Evolutionary conservation across 352 stramenopile species (phyloP), one percentile per base, ranked within the genome.

Genomic region (Aphanomyces invadans): DNA sequence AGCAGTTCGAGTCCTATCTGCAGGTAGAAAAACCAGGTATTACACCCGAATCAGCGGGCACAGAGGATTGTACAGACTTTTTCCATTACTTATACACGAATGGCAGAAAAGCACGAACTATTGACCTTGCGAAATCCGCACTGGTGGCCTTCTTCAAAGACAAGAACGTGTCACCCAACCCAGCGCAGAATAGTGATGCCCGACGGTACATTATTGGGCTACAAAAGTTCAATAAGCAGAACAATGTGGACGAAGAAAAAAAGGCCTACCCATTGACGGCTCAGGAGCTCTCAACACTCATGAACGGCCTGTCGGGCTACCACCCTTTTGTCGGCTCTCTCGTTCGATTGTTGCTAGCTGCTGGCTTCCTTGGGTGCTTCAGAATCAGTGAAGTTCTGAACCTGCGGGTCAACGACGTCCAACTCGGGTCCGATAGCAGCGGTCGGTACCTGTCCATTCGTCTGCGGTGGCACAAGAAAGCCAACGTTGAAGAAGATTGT

Each of bases 401-500:
- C 15, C n/a, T 55, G 28, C 15, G 48, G 7, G 15, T 7, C 23
- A 55, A 55, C 15, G 48, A 55, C 28, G 23, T 55, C 28, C 23
- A 55, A 15, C 7, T 55, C 15, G 48, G 5, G 28, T 33, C 15
- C 28, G 48, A 55, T 15, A 15, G 28, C 28, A 32, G 15, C 15
- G 48, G 15, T 15, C 48, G 28, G 28, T 55, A 55, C 28, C 28
- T 15, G 48, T 55, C 23, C 7, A 15, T 55, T 7, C 48, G 7
- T 55, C 48, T 55, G 15, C 48, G 48, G 15, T 32, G 48, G 48
- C 48, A 55, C 48, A 55, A 55, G 48, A 55, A 55, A 32, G 48
- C 48, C 7, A 55, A 55, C 15, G 15, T 55, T 5, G 23, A 55
- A 32, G 48, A 55, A 15, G 48, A 55, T 15, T 55, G 23, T 33